Evolutionary conservation across 2,329 filamentous ascomycete genomes (phyloP).

Genomic region (Neopestalotiopsis rosae): DNA sequence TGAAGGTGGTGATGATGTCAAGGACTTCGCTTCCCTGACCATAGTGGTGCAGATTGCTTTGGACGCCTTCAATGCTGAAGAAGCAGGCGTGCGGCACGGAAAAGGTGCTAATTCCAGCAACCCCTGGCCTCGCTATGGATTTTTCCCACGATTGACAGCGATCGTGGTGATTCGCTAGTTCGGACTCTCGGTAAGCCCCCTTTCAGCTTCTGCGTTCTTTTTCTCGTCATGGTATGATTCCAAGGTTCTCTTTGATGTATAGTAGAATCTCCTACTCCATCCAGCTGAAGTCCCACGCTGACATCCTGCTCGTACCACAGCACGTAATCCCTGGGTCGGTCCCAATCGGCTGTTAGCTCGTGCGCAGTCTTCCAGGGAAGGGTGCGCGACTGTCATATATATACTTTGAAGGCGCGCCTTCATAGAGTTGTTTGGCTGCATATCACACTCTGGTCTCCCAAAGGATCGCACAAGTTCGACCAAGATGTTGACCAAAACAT

Average conservation of each 20-base stretch:
- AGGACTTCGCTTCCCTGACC: background rate
- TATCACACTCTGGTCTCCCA: background rate
- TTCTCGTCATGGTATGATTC: background rate
- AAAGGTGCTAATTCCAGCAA: background rate
- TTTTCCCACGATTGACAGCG: background rate
- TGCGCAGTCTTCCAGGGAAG: background rate
- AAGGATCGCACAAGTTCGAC: background rate
- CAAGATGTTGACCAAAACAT: slow-evolving; percentile 1
- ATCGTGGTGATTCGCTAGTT: background rate
- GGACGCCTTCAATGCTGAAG: background rate
- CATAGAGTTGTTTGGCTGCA: background rate
- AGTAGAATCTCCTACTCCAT: background rate
- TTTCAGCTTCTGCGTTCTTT: background rate
- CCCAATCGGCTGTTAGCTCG: background rate
- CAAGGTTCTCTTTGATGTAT: background rate
- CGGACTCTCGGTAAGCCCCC: background rate
- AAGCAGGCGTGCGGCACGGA: background rate
- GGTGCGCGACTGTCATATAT: background rate
- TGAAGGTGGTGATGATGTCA: background rate
- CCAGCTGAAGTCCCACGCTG: background rate
- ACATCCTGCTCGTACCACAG: background rate
- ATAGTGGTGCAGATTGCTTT: no score
- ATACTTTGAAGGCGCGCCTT: background rate
- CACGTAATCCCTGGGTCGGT: background rate
- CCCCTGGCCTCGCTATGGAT: background rate